A percentile compares a stretch with the other conserved stretches of the same genome.
Conservation (phyloP, 495 filamentous ascomycete genomes). For the Durotheca rogersii region DNA sequence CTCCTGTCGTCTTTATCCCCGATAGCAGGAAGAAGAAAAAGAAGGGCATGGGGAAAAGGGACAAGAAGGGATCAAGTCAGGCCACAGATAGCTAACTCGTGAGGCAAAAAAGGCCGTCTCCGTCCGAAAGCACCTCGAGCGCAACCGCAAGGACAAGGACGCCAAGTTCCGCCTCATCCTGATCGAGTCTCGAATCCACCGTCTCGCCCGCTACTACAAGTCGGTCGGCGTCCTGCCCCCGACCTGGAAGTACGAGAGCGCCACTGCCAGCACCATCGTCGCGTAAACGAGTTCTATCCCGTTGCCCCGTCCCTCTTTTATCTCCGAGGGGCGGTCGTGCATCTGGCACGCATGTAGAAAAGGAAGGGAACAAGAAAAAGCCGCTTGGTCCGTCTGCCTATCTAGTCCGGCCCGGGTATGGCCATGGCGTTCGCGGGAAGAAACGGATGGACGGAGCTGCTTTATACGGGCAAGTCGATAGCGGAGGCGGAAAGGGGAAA, state of each 20-base stretch:
- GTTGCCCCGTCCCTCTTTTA: too few species aligned
- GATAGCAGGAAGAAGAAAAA: too few species aligned
- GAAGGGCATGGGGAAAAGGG: too few species aligned
- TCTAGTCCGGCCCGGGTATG: too few species aligned
- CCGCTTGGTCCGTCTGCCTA: constrained; percentile 27
- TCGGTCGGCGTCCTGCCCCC: constrained; percentile 96
- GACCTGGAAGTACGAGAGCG: constrained; percentile 94
- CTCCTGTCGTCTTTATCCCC: too few species aligned
- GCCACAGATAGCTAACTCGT: constrained; percentile 9
- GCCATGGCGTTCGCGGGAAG: constrained; percentile 38
- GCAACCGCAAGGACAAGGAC: constrained; percentile 99
- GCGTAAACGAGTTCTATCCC: constrained; percentile 58
- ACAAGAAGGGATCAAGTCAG: too few species aligned
- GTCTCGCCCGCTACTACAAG: constrained; percentile 95
- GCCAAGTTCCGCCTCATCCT: constrained; percentile 99
- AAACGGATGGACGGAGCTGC: constrained; percentile 35
- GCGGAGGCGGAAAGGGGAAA: constrained; percentile 20
- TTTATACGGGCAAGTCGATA: too few species aligned
- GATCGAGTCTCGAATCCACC: constrained; percentile 99
- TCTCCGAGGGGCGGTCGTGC: too few species aligned
- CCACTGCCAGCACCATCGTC: constrained; percentile 64
- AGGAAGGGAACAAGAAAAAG: too few species aligned
- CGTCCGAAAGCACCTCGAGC: constrained; percentile 99
- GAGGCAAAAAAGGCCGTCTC: constrained; percentile 74
- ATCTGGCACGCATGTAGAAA: too few species aligned